A percentile compares a stretch with the other conserved stretches of the same genome.
These are phyloP conservation scores for Polygonum maritimum DNA, from an alignment of 148 eudicot genomes.

Conservation along the genomic window DNA sequence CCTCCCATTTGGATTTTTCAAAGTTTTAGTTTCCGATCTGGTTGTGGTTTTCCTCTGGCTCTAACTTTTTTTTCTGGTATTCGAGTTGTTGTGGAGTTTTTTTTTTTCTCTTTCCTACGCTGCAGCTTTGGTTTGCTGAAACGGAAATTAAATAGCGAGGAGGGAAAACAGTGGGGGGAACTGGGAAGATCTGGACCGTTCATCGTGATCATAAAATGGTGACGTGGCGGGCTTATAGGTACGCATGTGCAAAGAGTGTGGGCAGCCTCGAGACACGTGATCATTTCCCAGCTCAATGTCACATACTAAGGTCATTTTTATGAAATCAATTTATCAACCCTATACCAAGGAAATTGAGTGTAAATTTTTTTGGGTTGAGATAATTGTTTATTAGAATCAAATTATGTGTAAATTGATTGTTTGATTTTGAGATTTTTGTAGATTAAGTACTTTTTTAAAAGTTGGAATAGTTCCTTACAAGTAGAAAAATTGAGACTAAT, in stretches of 20 bases:
- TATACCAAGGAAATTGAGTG: no score
- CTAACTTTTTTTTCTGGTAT: background rate
- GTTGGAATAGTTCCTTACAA: no score
- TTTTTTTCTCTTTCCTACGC: background rate
- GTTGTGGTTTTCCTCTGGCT: background rate
- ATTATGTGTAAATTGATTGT: no score
- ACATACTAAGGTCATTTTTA: no score
- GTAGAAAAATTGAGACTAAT: no score
- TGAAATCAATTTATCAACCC: no score
- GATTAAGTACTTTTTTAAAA: no score
- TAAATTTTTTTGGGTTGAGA: no score
- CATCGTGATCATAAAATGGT: conserved; percentile 16
- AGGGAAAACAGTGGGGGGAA: conserved; percentile 3
- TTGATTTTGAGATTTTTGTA: no score
- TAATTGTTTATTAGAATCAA: no score
- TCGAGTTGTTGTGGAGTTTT: background rate
- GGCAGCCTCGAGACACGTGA: conserved; percentile 24
- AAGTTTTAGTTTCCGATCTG: background rate
- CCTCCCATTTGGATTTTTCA: conserved; percentile 21
- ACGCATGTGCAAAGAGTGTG: conserved; percentile 22
- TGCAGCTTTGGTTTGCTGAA: background rate
- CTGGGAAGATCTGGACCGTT: conserved; percentile 3
- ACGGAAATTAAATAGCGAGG: background rate
- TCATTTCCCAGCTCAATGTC: background rate
- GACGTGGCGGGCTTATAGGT: conserved; percentile 36